These are phyloP conservation scores for Colletotrichum trifolii DNA, from an alignment of 2,329 filamentous ascomycete genomes.

Conservation along the genomic window DNA sequence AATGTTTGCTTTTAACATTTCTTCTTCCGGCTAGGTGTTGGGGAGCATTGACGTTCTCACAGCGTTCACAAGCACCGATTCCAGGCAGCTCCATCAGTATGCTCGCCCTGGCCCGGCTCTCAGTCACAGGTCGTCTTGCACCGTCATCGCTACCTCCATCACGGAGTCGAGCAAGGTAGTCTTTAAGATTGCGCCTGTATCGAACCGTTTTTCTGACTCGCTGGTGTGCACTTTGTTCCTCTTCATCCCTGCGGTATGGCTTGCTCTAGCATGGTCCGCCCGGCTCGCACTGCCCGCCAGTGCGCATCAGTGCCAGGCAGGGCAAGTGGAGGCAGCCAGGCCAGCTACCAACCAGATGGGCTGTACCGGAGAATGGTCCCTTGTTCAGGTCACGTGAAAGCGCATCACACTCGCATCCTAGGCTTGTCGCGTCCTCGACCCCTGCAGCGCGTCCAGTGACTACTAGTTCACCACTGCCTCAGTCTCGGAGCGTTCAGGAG, in stretches of 20 bases:
- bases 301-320: not conserved
- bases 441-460: conserved; percentile 33
- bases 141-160: not conserved
- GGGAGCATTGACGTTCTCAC: conserved; percentile 31
- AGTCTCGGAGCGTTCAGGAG: conserved; percentile 12
- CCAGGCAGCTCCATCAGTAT: conserved; percentile 25
- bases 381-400: conserved; percentile 16
- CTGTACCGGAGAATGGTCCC: not conserved
- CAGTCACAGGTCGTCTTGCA: conserved; percentile 13
- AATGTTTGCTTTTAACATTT: conserved; percentile 34
- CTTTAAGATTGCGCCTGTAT: conserved; percentile 13
- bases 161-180: conserved; percentile 4
- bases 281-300: conserved; percentile 23
- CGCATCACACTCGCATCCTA: conserved; percentile 13
- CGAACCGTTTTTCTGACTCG: conserved; percentile 20
- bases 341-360: too few species aligned
- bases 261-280: conserved; percentile 25
- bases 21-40: conserved; percentile 28
- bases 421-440: not conserved
- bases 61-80: conserved; percentile 19
- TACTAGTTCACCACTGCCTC: conserved; percentile 31
- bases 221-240: not conserved
- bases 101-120: conserved; percentile 13
- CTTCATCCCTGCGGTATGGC: conserved; percentile 32
- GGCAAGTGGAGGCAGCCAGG: conserved; percentile 25